Percentiles rank a stretch among this genome's conserved stretches.
phyloP scores from a whole-genome alignment of 495 filamentous ascomycete species.

The Rusavskia elegans region DNA sequence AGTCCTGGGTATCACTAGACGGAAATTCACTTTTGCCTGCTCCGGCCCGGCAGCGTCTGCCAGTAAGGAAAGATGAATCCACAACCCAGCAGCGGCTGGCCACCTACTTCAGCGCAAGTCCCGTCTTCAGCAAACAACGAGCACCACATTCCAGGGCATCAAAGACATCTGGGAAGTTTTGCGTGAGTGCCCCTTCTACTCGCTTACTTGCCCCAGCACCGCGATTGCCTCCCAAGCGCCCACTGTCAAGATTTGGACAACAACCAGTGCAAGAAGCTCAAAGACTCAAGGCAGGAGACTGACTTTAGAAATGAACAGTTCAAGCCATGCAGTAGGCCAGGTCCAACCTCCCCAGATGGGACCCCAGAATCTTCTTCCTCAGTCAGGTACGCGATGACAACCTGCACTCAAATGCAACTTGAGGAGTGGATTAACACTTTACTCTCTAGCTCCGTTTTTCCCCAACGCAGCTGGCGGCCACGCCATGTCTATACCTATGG shows the following conservation, averaged over 20 bases:
- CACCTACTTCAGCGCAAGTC: slow-evolving; percentile 7
- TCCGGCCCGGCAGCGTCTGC: no score
- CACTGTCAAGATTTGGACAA: background rate
- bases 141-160: slow-evolving; percentile 7
- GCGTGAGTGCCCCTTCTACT: slow-evolving; percentile 9
- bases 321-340: slow-evolving; percentile 23
- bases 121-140: slow-evolving; percentile 8
- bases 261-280: no score
- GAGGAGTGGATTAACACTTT: background rate
- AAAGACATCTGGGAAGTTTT: slow-evolving; percentile 15
- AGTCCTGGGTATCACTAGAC: no score
- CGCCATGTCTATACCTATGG: slow-evolving; percentile 32
- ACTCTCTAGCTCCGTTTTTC: slow-evolving; percentile 13
- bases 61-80: slow-evolving; percentile 11
- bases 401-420: background rate
- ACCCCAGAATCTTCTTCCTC: slow-evolving; percentile 32
- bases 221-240: background rate
- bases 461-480: slow-evolving; percentile 30
- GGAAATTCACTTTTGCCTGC: no score
- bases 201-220: background rate
- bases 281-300: background rate
- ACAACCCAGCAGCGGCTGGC: slow-evolving; percentile 13
- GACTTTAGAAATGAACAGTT: slow-evolving; percentile 7
- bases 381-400: slow-evolving; percentile 25
- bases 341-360: slow-evolving; percentile 30